Percentiles rank a stretch among this genome's conserved stretches.
phyloP scores from a whole-genome alignment of 2,329 filamentous ascomycete genomes.

The Penicillium sp. region DNA sequence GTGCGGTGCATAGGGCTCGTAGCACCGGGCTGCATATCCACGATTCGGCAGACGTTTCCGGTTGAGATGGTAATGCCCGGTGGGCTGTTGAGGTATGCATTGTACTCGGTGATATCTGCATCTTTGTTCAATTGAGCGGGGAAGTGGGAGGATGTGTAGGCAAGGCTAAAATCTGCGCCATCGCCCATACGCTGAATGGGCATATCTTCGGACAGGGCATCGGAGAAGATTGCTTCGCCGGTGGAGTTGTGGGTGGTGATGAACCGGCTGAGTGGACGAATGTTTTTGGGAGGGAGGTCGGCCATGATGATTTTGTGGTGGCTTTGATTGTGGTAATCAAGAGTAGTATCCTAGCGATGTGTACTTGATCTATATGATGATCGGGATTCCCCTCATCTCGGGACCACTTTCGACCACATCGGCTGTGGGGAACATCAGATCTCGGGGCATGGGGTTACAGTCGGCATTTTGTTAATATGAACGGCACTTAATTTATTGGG shows the following conservation, averaged over 20 bases:
- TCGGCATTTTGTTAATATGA: neutral
- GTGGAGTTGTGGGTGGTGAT: conserved; percentile 39
- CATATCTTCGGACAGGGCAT: conserved; percentile 24
- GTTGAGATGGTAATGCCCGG: conserved; percentile 40
- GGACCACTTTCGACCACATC: conserved; percentile 27
- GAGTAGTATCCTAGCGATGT: neutral
- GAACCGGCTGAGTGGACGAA: conserved; percentile 31
- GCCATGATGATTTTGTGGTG: conserved; percentile 2
- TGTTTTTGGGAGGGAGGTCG: conserved; percentile 19
- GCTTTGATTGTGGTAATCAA: neutral
- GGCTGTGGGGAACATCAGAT: conserved; percentile 9
- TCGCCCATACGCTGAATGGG: conserved; percentile 29
- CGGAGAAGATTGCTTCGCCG: conserved; percentile 38
- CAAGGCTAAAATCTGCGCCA: conserved; percentile 36
- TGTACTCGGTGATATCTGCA: conserved; percentile 31
- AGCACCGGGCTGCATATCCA: conserved; percentile 50
- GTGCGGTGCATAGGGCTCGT: conserved; percentile 50
- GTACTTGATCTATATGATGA: conserved; percentile 10
- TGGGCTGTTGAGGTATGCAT: conserved; percentile 27
- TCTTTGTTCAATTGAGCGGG: conserved; percentile 37
- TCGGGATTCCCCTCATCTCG: conserved; percentile 12
- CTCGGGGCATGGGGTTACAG: neutral
- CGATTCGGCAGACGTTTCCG: conserved; percentile 48
- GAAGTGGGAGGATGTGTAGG: conserved; percentile 43
- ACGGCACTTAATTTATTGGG: neutral